These are phyloP conservation scores for Jaltomata sinuosa DNA, from an alignment of 257 asterid species.

Conservation along the genomic window DNA sequence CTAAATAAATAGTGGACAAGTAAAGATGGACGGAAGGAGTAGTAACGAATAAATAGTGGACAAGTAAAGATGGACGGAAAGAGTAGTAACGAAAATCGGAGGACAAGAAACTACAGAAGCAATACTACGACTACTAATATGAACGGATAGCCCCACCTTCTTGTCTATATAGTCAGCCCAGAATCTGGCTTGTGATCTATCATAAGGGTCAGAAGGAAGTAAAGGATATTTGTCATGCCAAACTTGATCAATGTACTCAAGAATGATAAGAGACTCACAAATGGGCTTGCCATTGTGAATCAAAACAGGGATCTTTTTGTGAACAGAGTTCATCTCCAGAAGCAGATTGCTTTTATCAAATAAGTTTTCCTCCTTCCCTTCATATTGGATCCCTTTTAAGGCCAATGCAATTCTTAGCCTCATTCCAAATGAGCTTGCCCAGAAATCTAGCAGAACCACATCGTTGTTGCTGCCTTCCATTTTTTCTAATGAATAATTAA, in stretches of 20 bases:
- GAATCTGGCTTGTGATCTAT: slow-evolving; percentile 5
- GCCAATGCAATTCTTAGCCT: slow-evolving; percentile 1
- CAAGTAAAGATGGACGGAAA: no score
- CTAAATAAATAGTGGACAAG: no score
- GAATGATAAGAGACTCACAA: slow-evolving; percentile 1
- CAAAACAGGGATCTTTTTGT: not conserved
- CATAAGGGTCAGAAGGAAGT: not conserved
- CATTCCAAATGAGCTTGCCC: not conserved
- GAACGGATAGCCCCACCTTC: not conserved
- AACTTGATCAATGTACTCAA: not conserved
- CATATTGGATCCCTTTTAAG: not conserved
- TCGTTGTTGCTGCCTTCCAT: not conserved
- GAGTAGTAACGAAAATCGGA: not conserved
- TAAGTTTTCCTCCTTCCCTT: not conserved
- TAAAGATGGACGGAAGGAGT: no score
- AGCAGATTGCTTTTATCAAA: not conserved
- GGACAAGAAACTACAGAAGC: not conserved
- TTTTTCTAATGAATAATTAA: not conserved
- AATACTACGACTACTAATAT: not conserved
- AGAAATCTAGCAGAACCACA: not conserved
- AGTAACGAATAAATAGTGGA: no score
- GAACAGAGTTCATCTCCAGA: not conserved
- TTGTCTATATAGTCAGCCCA: slow-evolving; percentile 5
- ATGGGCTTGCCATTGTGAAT: not conserved
- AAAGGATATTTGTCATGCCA: not conserved